Conservation (phyloP, 78 protist genomes). For the Tieghemostelium lacteum region DNA sequence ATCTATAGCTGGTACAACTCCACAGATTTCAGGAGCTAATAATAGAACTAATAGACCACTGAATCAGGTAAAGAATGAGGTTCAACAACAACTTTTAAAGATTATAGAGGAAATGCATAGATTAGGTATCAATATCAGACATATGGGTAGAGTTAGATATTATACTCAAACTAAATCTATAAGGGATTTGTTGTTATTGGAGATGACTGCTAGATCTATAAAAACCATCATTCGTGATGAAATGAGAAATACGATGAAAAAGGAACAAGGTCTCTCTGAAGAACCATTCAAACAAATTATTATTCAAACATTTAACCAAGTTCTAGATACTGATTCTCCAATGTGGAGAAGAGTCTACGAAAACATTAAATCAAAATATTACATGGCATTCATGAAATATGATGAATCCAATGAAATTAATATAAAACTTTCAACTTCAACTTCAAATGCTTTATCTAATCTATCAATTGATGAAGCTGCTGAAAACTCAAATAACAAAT, state of each 20-base stretch:
- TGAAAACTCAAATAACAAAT: too few species aligned
- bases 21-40: neutral
- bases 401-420: neutral
- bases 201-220: constrained; percentile 78
- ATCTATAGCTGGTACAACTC: too few species aligned
- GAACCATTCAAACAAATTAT: constrained; percentile 78
- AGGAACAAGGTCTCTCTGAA: constrained; percentile 67
- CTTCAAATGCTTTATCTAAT: neutral
- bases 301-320: constrained; percentile 37
- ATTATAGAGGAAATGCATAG: constrained; percentile 77
- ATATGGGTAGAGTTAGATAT: constrained; percentile 78
- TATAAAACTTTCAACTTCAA: neutral
- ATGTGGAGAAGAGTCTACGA: constrained; percentile 36
- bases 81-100: constrained; percentile 29
- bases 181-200: constrained; percentile 50
- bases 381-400: constrained; percentile 40
- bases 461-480: neutral
- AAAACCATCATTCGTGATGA: constrained; percentile 63
- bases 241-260: constrained; percentile 65
- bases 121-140: constrained; percentile 76
- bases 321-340: constrained; percentile 27
- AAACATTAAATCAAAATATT: constrained; percentile 26
- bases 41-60: constrained; percentile 4
- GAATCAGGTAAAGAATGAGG: constrained; percentile 58
- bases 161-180: neutral